These are phyloP conservation scores for Artemisia argyi DNA, from an alignment of 129 eudicot species.

Conservation along the genomic window DNA sequence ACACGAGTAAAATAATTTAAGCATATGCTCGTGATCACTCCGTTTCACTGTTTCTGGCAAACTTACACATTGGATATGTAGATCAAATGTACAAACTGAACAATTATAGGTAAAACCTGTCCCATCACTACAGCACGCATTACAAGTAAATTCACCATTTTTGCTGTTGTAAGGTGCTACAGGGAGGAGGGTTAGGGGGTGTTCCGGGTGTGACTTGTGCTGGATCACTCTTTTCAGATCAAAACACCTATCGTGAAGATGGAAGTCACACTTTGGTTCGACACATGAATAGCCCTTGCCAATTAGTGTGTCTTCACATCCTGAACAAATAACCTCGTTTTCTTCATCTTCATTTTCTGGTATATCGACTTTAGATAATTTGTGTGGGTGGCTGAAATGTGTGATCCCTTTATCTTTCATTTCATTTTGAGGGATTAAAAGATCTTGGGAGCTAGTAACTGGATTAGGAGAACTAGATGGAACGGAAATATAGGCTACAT, in stretches of 20 bases:
- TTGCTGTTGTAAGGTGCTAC: constrained; percentile 40
- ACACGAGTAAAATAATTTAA: constrained; percentile 45
- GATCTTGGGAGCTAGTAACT: not conserved
- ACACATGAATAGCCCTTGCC: constrained; percentile 35
- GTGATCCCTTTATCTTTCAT: constrained; percentile 11
- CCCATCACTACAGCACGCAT: constrained; percentile 57
- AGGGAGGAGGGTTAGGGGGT: constrained; percentile 49
- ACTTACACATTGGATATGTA: constrained; percentile 55
- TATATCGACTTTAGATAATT: constrained; percentile 8
- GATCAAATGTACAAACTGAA: constrained; percentile 51
- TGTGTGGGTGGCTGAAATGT: constrained; percentile 72
- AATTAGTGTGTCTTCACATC: constrained; percentile 35
- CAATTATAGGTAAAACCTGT: constrained; percentile 58
- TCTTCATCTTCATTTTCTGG: constrained; percentile 29
- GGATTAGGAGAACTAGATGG: not conserved
- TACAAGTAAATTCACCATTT: constrained; percentile 47
- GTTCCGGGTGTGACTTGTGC: constrained; percentile 68
- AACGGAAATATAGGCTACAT: not conserved
- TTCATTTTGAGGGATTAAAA: constrained; percentile 9
- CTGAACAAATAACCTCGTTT: constrained; percentile 41
- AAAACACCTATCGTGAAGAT: constrained; percentile 46
- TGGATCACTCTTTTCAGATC: constrained; percentile 26
- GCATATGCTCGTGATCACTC: constrained; percentile 51
- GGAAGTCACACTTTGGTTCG: constrained; percentile 35
- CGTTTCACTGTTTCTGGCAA: constrained; percentile 52